Evolutionary conservation across 176 grass and related monocot species (phyloP).

Genomic region (Phoenix roebelenii): DNA sequence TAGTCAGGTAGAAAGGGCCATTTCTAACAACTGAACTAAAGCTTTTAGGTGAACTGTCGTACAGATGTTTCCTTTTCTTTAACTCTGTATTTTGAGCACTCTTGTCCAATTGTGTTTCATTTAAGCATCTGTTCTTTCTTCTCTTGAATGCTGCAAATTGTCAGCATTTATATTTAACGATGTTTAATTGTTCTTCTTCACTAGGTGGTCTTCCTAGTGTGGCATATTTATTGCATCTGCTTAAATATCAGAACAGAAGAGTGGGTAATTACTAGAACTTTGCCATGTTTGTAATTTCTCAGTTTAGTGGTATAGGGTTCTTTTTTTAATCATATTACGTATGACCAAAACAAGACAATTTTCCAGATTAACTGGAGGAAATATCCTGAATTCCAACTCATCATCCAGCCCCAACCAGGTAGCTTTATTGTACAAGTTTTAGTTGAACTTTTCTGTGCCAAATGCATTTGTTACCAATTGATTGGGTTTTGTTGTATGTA

Average conservation of each 20-base stretch:
- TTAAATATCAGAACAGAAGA: slow-evolving; percentile 95
- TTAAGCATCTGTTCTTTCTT: neutral
- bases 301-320: too few relatives aligned
- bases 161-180: neutral
- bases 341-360: slow-evolving; percentile 32
- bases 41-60: too few relatives aligned
- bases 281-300: too few relatives aligned
- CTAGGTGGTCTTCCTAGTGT: slow-evolving; percentile 73
- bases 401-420: slow-evolving; percentile 55
- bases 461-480: slow-evolving; percentile 1
- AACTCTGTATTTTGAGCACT: too few relatives aligned
- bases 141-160: neutral
- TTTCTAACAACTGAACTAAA: too few relatives aligned
- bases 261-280: slow-evolving; percentile 79
- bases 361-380: slow-evolving; percentile 98
- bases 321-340: too few relatives aligned
- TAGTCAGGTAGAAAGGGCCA: too few relatives aligned
- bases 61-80: too few relatives aligned
- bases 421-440: slow-evolving; percentile 11
- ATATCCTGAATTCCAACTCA: slow-evolving; percentile 85
- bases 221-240: slow-evolving; percentile 91
- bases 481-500: slow-evolving; percentile 10
- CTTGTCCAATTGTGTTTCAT: neutral
- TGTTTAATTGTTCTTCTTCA: slow-evolving; percentile 2
- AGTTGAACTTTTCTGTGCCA: neutral